Conservation (phyloP, 2,329 filamentous ascomycete species). For the Hypoxylon sp. region DNA sequence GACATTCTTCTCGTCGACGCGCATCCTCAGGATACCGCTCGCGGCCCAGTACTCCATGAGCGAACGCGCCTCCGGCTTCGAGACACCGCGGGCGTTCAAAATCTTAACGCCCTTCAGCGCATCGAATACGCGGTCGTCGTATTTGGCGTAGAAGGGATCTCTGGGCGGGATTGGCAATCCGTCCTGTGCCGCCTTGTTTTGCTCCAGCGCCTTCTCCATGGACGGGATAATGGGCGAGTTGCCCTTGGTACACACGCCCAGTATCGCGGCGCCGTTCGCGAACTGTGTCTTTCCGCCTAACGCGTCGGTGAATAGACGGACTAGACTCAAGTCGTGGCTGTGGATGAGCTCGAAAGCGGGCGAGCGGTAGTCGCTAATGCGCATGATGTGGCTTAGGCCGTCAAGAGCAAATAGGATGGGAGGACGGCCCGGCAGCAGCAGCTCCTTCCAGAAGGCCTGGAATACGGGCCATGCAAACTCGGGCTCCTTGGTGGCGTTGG, state of each 20-base stretch:
- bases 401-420: constrained; percentile 83
- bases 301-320: constrained; percentile 81
- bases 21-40: constrained; percentile 82
- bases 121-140: constrained; percentile 71
- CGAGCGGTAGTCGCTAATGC: constrained; percentile 80
- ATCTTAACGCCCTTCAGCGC: constrained; percentile 66
- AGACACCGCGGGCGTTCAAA: constrained; percentile 76
- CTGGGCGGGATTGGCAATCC: constrained; percentile 56
- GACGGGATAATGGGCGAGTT: constrained; percentile 77
- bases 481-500: constrained; percentile 79
- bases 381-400: constrained; percentile 86
- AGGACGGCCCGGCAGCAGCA: constrained; percentile 66
- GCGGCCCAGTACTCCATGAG: constrained; percentile 95
- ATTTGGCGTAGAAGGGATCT: constrained; percentile 70
- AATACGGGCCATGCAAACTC: constrained; percentile 87
- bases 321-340: constrained; percentile 84
- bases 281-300: constrained; percentile 72
- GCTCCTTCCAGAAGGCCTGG: constrained; percentile 84
- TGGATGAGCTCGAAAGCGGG: constrained; percentile 82
- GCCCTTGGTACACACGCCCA: constrained; percentile 81
- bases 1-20: constrained; percentile 79
- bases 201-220: constrained; percentile 77
- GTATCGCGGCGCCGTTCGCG: constrained; percentile 82
- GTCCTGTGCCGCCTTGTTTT: constrained; percentile 64
- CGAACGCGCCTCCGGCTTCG: constrained; percentile 79